phyloP scores from a whole-genome alignment of 2,329 filamentous ascomycete genomes.

The Exophiala alcalophila region DNA sequence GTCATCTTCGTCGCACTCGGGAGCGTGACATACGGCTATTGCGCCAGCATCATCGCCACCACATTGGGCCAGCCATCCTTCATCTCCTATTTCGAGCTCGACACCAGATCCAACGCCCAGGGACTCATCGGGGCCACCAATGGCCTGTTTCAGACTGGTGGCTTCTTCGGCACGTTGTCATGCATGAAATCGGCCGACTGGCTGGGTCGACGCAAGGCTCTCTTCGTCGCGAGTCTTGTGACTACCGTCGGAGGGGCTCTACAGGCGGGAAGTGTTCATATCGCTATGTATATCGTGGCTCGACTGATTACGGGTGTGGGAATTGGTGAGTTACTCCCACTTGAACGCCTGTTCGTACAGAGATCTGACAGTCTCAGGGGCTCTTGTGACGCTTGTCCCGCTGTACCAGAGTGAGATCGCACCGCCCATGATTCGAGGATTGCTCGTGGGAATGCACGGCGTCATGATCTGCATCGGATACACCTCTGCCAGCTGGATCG shows the following conservation, averaged over 20 bases:
- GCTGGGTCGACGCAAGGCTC: conserved; percentile 12
- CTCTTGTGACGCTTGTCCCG: conserved; percentile 13
- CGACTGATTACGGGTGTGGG: conserved; percentile 21
- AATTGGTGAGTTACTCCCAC: conserved; percentile 8
- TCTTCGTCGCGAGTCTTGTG: conserved; percentile 6
- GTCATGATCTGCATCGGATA: conserved; percentile 13
- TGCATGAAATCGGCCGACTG: conserved; percentile 29
- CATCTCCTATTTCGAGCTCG: conserved; percentile 44
- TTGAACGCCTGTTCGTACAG: too few species aligned
- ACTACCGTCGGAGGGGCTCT: conserved; percentile 16
- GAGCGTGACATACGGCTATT: conserved; percentile 31
- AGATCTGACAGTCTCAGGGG: conserved; percentile 1
- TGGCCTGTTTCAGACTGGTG: conserved; percentile 15
- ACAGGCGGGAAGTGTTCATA: conserved; percentile 23
- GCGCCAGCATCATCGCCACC: conserved; percentile 39
- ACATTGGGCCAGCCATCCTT: conserved; percentile 44
- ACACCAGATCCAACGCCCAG: conserved; percentile 30
- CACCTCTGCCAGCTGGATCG: conserved; percentile 14
- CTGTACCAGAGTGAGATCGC: conserved; percentile 17
- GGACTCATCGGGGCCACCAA: conserved; percentile 37
- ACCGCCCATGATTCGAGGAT: conserved; percentile 17
- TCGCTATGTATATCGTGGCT: conserved; percentile 23
- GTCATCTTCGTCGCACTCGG: conserved; percentile 11
- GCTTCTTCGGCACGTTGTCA: conserved; percentile 38
- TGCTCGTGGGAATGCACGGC: conserved; percentile 17